A percentile compares a stretch with the other conserved stretches of the same genome.
phyloP scores from a whole-genome alignment of 2,329 filamentous ascomycete genomes.

The Westerdykella aurantiaca region DNA sequence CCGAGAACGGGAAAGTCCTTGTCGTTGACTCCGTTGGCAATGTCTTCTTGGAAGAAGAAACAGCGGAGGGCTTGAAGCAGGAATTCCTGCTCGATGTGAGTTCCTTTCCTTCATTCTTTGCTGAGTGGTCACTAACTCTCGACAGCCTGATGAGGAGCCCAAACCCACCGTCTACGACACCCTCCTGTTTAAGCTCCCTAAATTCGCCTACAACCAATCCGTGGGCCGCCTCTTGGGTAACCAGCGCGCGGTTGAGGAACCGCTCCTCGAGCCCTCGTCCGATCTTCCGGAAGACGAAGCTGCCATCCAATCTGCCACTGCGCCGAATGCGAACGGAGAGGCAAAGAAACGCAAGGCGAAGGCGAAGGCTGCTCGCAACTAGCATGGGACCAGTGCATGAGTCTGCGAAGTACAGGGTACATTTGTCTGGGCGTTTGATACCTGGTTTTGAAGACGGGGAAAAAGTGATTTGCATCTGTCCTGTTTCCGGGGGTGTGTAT shows the following conservation, averaged over 20 bases:
- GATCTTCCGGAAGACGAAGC: slow-evolving; percentile 36
- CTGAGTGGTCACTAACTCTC: slow-evolving; percentile 13
- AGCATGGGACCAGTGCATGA: too few relatives aligned
- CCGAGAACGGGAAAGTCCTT: slow-evolving; percentile 91
- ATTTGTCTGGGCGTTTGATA: too few relatives aligned
- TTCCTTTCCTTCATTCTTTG: slow-evolving; percentile 14
- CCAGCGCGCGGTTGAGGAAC: slow-evolving; percentile 32
- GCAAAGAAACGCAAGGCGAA: slow-evolving; percentile 37
- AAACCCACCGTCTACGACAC: slow-evolving; percentile 76
- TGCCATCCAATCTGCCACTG: slow-evolving; percentile 39
- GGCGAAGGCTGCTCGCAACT: slow-evolving; percentile 9
- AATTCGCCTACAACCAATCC: slow-evolving; percentile 59
- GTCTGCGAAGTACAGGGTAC: too few relatives aligned
- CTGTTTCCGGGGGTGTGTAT: too few relatives aligned
- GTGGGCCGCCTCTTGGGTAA: slow-evolving; percentile 41
- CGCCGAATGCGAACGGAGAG: slow-evolving; percentile 43
- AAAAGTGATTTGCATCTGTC: too few relatives aligned
- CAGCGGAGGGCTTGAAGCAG: slow-evolving; percentile 74
- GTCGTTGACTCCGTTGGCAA: slow-evolving; percentile 89
- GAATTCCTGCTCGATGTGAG: slow-evolving; percentile 86
- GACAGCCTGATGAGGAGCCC: slow-evolving; percentile 69
- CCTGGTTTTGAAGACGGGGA: too few relatives aligned
- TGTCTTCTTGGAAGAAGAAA: slow-evolving; percentile 89
- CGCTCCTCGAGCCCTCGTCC: slow-evolving; percentile 27
- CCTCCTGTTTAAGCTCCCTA: slow-evolving; percentile 70